phyloP scores from a whole-genome alignment of 1,284 basidiomycete genomes.

The Gymnopus androsaceus region DNA sequence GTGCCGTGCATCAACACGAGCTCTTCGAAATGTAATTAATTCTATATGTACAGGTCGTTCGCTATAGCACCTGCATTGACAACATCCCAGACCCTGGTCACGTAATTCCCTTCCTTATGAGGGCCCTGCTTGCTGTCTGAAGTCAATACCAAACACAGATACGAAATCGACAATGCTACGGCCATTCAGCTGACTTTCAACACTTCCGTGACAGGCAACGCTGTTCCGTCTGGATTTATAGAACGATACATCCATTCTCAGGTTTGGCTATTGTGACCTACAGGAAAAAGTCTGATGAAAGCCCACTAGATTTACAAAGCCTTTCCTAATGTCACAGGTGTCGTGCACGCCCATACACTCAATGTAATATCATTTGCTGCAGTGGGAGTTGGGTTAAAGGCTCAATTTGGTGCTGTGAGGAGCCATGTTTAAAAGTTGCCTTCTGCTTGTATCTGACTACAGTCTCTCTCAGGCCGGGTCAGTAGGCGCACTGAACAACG shows the following conservation, averaged over 20 bases:
- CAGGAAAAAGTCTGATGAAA: neutral
- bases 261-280: constrained; percentile 7
- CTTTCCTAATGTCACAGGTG: constrained; percentile 22
- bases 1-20: neutral
- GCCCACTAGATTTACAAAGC: constrained; percentile 24
- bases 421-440: neutral
- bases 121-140: neutral
- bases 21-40: neutral
- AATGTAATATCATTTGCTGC: constrained; percentile 18
- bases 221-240: constrained; percentile 20
- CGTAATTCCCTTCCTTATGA: neutral
- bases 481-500: constrained; percentile 12
- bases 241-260: constrained; percentile 27
- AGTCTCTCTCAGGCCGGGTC: constrained; percentile 8
- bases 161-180: constrained; percentile 25
- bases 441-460: neutral
- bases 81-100: constrained; percentile 24
- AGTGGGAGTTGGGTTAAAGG: constrained; percentile 13
- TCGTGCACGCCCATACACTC: constrained; percentile 20
- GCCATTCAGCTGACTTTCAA: constrained; percentile 18
- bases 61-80: constrained; percentile 25
- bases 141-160: constrained; percentile 9
- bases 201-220: constrained; percentile 11
- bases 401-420: constrained; percentile 18
- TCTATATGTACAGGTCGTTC: constrained; percentile 21